Base-by-base conservation (phyloP, 169 alveolate genomes). In the Eimeria zaria region DNA sequence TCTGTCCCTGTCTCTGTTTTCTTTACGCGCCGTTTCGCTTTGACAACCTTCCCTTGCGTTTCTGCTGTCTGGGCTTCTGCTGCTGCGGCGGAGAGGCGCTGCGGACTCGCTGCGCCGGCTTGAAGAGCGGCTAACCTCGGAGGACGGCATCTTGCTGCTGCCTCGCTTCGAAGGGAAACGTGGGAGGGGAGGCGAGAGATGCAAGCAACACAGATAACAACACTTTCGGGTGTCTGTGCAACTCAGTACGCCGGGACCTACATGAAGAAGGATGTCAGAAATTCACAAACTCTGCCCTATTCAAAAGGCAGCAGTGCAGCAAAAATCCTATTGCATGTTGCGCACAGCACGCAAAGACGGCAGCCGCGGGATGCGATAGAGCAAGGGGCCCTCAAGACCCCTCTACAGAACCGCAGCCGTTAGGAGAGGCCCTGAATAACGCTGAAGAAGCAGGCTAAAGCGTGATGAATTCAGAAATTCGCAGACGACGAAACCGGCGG, bases 51-150 rank as follows among this genome's bases (percentile, higher is more conserved):
- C 92, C 18, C 92, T 84, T 60, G 44, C 44, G 30, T 14, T 12
- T 20, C 92, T 53, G 78, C 60, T 36, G 14, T 53, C 74, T 20
- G 78, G 92, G 78, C 92, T 84, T 69, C 92, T 84, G 80, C 92
- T 84, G 92, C 92, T 84, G 58, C 46, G 62, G 9, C 92, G 55
- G 55, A 58, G 92, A 33, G 80, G 80, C 27, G 39, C 60, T 84
- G 92, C n/a, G 24, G 80, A 33, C 27, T 84, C 80, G 46, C 71
- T 46, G 53, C 39, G 92, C 92, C 92, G 51, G 78, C 92, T 60
- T 5, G 92, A 84, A n/a, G 92, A 30, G 60, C 92, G 92, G 80
- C 80, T 33, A 24, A 60, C 60, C 39, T 84, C 92, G 36, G 92
- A 84, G 36, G 92, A 44, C n/a, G 78, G 67, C 92, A 84, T 84